Evolutionary conservation across 2,329 filamentous ascomycete genomes (phyloP).

Genomic region (Knufia fluminis): DNA sequence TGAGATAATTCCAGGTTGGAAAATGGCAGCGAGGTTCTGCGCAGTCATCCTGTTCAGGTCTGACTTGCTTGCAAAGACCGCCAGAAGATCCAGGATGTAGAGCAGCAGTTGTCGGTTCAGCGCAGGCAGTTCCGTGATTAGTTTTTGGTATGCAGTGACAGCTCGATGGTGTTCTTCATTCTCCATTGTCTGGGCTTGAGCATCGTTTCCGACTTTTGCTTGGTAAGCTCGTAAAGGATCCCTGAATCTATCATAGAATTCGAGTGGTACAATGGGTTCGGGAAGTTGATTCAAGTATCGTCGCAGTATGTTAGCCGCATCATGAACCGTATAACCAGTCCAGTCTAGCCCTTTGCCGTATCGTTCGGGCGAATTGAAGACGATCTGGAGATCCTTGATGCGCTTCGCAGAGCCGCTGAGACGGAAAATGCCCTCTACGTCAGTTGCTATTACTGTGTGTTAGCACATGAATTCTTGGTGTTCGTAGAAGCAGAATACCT

Average conservation of each 20-base stretch:
- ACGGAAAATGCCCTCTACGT: conserved; percentile 92
- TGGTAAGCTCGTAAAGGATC: conserved; percentile 66
- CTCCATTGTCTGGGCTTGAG: conserved; percentile 54
- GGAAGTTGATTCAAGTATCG: conserved; percentile 94
- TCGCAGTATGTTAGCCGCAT: conserved; percentile 91
- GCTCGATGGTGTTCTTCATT: conserved; percentile 56
- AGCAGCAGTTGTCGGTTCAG: conserved; percentile 87
- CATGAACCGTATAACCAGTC: conserved; percentile 96
- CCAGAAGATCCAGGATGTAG: conserved; percentile 90
- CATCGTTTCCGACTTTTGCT: conserved; percentile 60
- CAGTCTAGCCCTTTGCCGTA: conserved; percentile 96
- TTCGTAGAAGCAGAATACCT: conserved; percentile 49
- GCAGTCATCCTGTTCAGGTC: conserved; percentile 97
- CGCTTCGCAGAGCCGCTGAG: conserved; percentile 93
- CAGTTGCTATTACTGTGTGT: conserved; percentile 57
- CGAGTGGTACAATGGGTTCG: conserved; percentile 89
- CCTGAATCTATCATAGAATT: conserved; percentile 86
- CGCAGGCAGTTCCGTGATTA: conserved; percentile 88
- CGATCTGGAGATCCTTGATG: conserved; percentile 87
- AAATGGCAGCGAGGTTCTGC: conserved; percentile 88
- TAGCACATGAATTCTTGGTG: conserved; percentile 22
- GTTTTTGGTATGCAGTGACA: conserved; percentile 72
- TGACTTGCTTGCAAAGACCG: conserved; percentile 93
- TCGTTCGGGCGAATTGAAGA: conserved; percentile 88
- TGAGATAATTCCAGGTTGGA: conserved; percentile 91